Evolutionary conservation across 306 rosid genomes (phyloP), one percentile per base, ranked within the genome.

Genomic region (Mimosa pudica): DNA sequence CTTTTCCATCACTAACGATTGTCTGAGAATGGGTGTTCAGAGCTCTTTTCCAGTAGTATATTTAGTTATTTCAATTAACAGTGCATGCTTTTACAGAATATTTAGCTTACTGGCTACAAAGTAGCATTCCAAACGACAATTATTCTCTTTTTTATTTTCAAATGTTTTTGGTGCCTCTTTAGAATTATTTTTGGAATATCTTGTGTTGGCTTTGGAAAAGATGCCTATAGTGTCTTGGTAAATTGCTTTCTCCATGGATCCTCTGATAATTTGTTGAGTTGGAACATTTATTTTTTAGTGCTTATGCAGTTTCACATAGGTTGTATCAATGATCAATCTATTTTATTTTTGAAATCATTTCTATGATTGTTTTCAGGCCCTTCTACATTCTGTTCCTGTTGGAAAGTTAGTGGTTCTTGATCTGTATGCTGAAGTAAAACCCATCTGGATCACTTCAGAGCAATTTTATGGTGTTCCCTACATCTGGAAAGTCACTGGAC

Each of bases 361-460:
- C 18, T 72, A 42, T 49, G 33, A 52, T 85, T 83, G 58, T 77
- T 86, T 84, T 62, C 89, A 94, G 98, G 96, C 98, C 76, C 97
- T 94, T 86, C 52, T 92, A 71, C 96, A 90, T 82, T 94, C 94
- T 61, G 97, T 94, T 74, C 96, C 97, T 51, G 45, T 81, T 57
- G 98, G 98, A 77, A 90, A 87, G 89, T 81, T 94, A 85, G 97
- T 94, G 69, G 97, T 94, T 66, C 97, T 94, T 68, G 97, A 94
- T 82, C 86, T 94, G 72, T 94, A 81, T 86, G 97, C 97, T 46
- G 98, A 94, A 94, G 96, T 90, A 82, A 94, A 94, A 73, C 98
- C 98, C 17, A 76, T 90, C 75, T 94, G 98, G 98, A 85, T 71
- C 77, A 84, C 91, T 77, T 87, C 96, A 54, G 90, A 89, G 80